Conservation (phyloP, 768 basidiomycete genomes). For the Tephrocybe sp. region DNA sequence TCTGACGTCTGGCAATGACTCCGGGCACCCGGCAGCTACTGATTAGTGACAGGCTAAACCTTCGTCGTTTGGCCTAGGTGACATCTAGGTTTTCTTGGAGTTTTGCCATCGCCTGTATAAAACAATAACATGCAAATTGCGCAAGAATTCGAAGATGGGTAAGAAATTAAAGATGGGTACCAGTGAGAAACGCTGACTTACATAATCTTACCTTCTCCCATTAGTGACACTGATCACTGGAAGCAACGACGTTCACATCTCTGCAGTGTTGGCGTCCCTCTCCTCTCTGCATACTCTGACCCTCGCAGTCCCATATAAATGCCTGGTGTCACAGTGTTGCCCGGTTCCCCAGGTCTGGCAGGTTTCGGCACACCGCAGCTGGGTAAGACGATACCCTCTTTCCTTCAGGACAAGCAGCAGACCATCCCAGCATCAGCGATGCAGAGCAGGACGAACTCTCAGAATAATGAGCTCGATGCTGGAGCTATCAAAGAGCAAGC, state of each 20-base stretch:
- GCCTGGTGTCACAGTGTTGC: slow-evolving; percentile 30
- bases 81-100: too few species aligned
- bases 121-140: too few species aligned
- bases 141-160: too few species aligned
- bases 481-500: slow-evolving; percentile 45
- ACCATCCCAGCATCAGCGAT: slow-evolving; percentile 22
- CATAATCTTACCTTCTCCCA: background rate
- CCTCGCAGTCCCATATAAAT: slow-evolving; percentile 14
- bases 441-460: slow-evolving; percentile 20
- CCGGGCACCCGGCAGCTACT: background rate
- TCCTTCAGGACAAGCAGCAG: slow-evolving; percentile 18
- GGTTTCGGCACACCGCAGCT: slow-evolving; percentile 28
- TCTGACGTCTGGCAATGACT: too few species aligned
- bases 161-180: too few species aligned
- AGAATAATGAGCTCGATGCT: slow-evolving; percentile 36
- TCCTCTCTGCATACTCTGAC: slow-evolving; percentile 12
- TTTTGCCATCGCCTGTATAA: too few species aligned
- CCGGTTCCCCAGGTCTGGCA: slow-evolving; percentile 23
- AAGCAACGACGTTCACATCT: too few species aligned
- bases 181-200: too few species aligned
- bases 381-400: slow-evolving; percentile 26
- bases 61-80: background rate
- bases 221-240: too few species aligned
- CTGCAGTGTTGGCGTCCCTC: background rate
- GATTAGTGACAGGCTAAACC: background rate